Conservation (phyloP, 192 early-diverging fungal species). For the Rhizoclosmatium sp. region DNA sequence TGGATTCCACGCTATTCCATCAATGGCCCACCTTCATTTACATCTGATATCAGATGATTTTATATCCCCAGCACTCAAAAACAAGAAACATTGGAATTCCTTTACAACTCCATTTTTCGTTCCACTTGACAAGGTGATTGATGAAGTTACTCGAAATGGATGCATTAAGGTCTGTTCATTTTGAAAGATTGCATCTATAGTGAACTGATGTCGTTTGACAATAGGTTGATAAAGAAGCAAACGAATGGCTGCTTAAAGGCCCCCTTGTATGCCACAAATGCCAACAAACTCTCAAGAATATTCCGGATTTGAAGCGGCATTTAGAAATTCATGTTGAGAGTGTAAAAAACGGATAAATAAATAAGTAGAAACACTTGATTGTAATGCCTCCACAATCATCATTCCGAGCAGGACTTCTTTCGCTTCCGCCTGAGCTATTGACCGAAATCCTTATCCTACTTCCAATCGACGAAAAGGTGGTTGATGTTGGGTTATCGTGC, state of each 20-base stretch:
- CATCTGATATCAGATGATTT: slow-evolving; percentile 73
- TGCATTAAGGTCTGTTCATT: slow-evolving; percentile 42
- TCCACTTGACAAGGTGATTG: slow-evolving; percentile 47
- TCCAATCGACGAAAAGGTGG: no score
- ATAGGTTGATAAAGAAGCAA: neutral
- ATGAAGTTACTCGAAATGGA: slow-evolving; percentile 44
- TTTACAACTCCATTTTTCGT: slow-evolving; percentile 70
- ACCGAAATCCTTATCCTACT: no score
- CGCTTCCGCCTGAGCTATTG: no score
- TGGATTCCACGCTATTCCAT: slow-evolving; percentile 70
- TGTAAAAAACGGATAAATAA: no score
- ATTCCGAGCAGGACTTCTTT: no score
- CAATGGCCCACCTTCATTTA: slow-evolving; percentile 68
- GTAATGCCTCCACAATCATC: no score
- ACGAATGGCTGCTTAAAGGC: slow-evolving; percentile 51
- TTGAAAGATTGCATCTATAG: neutral
- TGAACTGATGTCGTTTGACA: neutral
- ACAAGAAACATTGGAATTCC: slow-evolving; percentile 71
- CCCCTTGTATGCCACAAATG: slow-evolving; percentile 64
- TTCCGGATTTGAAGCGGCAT: slow-evolving; percentile 61
- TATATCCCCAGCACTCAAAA: slow-evolving; percentile 54
- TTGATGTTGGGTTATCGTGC: no score
- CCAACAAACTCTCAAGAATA: slow-evolving; percentile 39
- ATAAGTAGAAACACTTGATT: no score
- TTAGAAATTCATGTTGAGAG: slow-evolving; percentile 26